A percentile compares a stretch with the other conserved stretches of the same genome.
Conservation (phyloP, 2,329 filamentous ascomycete genomes). For the Phyllosticta citribraziliensis region DNA sequence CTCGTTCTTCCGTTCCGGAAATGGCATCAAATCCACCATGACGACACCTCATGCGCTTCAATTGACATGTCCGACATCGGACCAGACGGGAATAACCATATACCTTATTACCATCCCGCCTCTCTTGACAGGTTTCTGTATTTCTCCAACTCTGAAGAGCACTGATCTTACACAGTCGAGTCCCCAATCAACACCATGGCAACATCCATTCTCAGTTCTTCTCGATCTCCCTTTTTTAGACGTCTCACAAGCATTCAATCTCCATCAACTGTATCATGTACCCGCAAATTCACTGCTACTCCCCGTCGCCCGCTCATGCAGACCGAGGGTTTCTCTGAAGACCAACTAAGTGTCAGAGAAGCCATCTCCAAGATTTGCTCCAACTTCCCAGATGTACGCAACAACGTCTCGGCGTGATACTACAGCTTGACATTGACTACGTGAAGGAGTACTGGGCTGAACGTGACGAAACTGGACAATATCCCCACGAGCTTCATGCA, state of each 20-base stretch:
- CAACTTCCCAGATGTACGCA: slow-evolving; percentile 49
- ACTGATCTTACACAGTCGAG: neutral
- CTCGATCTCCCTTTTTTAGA: neutral
- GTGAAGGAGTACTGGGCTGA: slow-evolving; percentile 61
- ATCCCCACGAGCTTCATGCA: slow-evolving; percentile 67
- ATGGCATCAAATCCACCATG: neutral
- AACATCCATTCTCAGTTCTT: neutral
- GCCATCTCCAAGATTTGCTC: slow-evolving; percentile 59
- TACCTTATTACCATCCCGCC: neutral
- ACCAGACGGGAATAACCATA: neutral
- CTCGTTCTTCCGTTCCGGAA: neutral
- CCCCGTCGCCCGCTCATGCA: slow-evolving; percentile 51
- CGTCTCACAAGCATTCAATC: neutral
- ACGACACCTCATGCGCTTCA: neutral
- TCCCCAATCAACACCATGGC: neutral
- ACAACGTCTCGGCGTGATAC: neutral
- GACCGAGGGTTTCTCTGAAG: slow-evolving; percentile 60
- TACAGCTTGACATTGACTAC: neutral
- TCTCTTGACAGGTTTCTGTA: neutral
- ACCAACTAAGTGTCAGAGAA: slow-evolving; percentile 62
- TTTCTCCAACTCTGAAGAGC: neutral
- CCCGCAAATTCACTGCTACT: slow-evolving; percentile 22
- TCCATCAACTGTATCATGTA: neutral
- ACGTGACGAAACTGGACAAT: slow-evolving; percentile 57
- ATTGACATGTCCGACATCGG: neutral